Evolutionary conservation across 441 rosid species (phyloP).

Genomic region (Bocquillonia castaneifolia): DNA sequence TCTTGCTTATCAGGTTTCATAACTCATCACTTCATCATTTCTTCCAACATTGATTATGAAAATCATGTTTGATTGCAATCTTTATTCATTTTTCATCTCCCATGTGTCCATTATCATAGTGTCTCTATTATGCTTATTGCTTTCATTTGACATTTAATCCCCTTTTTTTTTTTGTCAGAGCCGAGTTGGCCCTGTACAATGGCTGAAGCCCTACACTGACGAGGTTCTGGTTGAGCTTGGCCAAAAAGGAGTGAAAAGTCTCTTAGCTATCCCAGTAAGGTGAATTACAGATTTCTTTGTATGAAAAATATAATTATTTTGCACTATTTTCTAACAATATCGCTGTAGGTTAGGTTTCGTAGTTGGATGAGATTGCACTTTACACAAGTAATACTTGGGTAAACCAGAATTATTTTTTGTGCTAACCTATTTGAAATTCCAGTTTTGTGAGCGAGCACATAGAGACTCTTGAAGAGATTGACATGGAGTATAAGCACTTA

Average conservation of each 20-base stretch:
- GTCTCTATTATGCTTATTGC: neutral
- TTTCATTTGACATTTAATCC: neutral
- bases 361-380: neutral
- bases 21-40: neutral
- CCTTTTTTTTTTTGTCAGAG: conserved; percentile 48
- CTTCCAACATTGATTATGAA: neutral
- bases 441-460: conserved; percentile 97
- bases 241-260: conserved; percentile 86
- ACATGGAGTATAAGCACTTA: conserved; percentile 82
- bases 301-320: neutral
- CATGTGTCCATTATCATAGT: too few species aligned
- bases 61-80: neutral
- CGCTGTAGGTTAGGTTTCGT: neutral
- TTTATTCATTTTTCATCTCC: too few species aligned
- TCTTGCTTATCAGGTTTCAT: conserved; percentile 82
- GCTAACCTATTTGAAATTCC: conserved; percentile 17
- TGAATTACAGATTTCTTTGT: conserved; percentile 18
- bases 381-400: too few species aligned
- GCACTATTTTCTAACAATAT: neutral
- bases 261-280: conserved; percentile 94
- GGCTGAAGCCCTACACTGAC: conserved; percentile 96
- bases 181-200: conserved; percentile 98
- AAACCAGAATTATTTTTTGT: neutral
- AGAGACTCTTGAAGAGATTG: conserved; percentile 93
- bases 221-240: conserved; percentile 94